Evolutionary conservation across 1,284 basidiomycete genomes (phyloP).

Genomic region (Cutaneotrichosporon mucoides): DNA sequence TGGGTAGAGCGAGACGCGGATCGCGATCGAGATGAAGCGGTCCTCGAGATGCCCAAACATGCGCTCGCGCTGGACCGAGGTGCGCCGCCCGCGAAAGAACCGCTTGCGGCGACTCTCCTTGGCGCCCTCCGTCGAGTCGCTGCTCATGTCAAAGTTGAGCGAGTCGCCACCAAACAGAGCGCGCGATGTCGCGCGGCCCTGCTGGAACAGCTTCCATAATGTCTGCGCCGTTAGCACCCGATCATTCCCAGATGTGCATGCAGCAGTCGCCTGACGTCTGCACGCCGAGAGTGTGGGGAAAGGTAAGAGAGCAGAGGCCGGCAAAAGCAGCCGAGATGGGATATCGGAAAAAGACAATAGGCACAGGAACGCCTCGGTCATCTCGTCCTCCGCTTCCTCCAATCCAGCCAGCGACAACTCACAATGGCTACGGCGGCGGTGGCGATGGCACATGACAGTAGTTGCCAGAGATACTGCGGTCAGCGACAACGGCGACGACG

Average conservation of each 20-base stretch:
- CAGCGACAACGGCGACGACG: not conserved
- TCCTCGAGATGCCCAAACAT: conserved; percentile 17
- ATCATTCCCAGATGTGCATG: too few species aligned
- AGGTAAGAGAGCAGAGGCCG: too few species aligned
- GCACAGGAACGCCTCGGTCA: not conserved
- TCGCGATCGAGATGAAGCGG: conserved; percentile 21
- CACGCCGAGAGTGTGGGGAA: too few species aligned
- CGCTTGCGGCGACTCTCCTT: not conserved
- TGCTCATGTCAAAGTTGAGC: conserved; percentile 19
- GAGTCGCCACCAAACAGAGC: conserved; percentile 26
- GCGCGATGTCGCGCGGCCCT: conserved; percentile 27
- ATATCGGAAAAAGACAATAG: too few species aligned
- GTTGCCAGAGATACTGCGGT: conserved; percentile 36
- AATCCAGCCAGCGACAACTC: conserved; percentile 5
- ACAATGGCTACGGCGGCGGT: conserved; percentile 23
- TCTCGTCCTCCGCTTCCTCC: too few species aligned
- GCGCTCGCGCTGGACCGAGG: conserved; percentile 3
- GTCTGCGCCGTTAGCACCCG: conserved; percentile 11
- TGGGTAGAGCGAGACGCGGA: conserved; percentile 28
- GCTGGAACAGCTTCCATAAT: conserved; percentile 29
- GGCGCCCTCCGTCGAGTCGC: conserved; percentile 20
- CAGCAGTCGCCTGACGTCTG: too few species aligned
- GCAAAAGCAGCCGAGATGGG: too few species aligned
- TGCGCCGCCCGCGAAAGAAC: conserved; percentile 5
- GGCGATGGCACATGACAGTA: conserved; percentile 29